These are phyloP conservation scores for Ustulina deusta DNA, from an alignment of 2,329 filamentous ascomycete genomes.

Conservation along the genomic window DNA sequence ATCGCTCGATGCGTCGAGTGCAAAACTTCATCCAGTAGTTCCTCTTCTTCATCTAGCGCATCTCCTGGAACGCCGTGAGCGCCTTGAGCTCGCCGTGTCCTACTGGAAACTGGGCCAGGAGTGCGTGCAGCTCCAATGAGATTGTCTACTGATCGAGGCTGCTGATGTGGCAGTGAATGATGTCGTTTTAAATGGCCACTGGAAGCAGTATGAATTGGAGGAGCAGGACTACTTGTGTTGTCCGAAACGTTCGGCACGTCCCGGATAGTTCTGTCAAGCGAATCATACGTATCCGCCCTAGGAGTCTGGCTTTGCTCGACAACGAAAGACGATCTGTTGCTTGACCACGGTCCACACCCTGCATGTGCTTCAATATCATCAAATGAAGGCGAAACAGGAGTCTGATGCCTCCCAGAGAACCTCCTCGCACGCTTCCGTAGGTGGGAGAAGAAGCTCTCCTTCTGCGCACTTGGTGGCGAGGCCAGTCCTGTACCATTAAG, in stretches of 20 bases:
- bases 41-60: slow-evolving; percentile 95
- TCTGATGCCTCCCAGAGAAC: slow-evolving; percentile 90
- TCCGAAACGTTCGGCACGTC: slow-evolving; percentile 66
- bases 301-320: slow-evolving; percentile 69
- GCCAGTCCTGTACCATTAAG: slow-evolving; percentile 84
- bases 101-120: slow-evolving; percentile 76
- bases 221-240: slow-evolving; percentile 59
- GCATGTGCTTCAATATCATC: slow-evolving; percentile 95
- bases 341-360: slow-evolving; percentile 89
- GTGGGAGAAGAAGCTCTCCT: slow-evolving; percentile 98
- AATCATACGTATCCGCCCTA: slow-evolving; percentile 70
- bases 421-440: slow-evolving; percentile 91
- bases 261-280: slow-evolving; percentile 68
- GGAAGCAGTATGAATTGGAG: slow-evolving; percentile 65
- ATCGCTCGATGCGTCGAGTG: slow-evolving; percentile 81
- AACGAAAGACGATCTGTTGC: slow-evolving; percentile 85
- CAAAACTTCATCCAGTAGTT: slow-evolving; percentile 90
- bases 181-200: slow-evolving; percentile 71
- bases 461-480: slow-evolving; percentile 82
- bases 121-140: slow-evolving; percentile 66
- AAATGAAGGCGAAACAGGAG: slow-evolving; percentile 79
- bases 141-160: slow-evolving; percentile 73
- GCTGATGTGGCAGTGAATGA: slow-evolving; percentile 73
- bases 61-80: slow-evolving; percentile 86
- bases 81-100: slow-evolving; percentile 83